Base-by-base conservation (phyloP, 2,329 filamentous ascomycete genomes). In the Blastomyces silverae region DNA sequence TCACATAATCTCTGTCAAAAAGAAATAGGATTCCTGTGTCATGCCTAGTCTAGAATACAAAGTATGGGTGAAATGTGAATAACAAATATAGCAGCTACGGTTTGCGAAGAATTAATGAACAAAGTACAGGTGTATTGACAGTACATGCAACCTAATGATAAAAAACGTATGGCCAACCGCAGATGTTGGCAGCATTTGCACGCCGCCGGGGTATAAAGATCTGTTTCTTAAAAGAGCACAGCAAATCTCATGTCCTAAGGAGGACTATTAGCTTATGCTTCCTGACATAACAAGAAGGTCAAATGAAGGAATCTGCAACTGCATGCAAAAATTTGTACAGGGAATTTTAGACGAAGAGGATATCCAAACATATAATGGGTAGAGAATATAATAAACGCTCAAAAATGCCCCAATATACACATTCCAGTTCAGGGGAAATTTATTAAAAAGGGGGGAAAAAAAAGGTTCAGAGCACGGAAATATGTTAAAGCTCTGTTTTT, bases 401-500 rank as follows among this genome's bases (percentile, higher is more conserved):
- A 25, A 37, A 58, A 58, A 42, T 42, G 13, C 56, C 34, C 34
- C 15, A 17, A 53, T 28, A 53, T 53, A 13, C 50, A 53, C 3
- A 28, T 53, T 53, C 50, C 50, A 53, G 13, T 25, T 58, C 10
- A 22, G 46, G 5, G 28, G 1, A 48, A 6, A 50, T 37, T 6
- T 15, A 50, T 1, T 17, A 11, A 48, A 50, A n/a, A 3, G 37
- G 34, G 39, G 28, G 3, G 15, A 8, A 48, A 50, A n/a, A 1
- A 46, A 44, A 50, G 31, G 17, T 7, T 28, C 22, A 37, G 5
- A 67, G 42, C 13, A 66, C 70, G 66, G 64, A 69, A 65, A 55
- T 44, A 62, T 71, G 76, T 79, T 78, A 79, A 77, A 79, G 71
- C 70, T 79, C 77, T 61, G 75, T 76, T 67, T 78, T 78, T 58